Conservation (phyloP, 148 eudicot genomes). For the Nyssa sinensis region DNA sequence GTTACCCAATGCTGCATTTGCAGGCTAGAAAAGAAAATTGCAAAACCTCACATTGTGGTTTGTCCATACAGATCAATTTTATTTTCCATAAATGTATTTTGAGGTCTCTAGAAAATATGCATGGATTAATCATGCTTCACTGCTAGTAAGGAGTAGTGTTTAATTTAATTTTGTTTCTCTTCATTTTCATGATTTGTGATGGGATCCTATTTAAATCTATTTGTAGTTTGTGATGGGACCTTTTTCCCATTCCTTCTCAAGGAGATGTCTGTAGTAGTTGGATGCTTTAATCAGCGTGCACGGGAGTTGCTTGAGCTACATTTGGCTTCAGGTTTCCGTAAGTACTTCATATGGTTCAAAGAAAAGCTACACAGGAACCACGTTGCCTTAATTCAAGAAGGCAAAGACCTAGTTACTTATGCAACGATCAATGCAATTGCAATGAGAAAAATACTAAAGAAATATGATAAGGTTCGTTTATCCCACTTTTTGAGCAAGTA, state of each 20-base stretch:
- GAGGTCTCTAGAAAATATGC: too few species aligned
- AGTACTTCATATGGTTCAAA: slow-evolving; percentile 60
- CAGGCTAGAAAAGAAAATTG: not conserved
- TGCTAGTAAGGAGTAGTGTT: not conserved
- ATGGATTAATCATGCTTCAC: too few species aligned
- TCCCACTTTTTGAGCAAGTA: not conserved
- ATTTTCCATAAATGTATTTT: too few species aligned
- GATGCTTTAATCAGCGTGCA: slow-evolving; percentile 75
- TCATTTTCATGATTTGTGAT: slow-evolving; percentile 1
- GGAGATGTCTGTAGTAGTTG: slow-evolving; percentile 83
- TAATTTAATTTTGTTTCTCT: not conserved
- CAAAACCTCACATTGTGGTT: not conserved
- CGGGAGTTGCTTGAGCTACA: slow-evolving; percentile 76
- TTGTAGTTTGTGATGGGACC: slow-evolving; percentile 80
- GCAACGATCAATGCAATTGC: slow-evolving; percentile 85
- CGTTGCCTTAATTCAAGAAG: slow-evolving; percentile 58
- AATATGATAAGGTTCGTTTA: slow-evolving; percentile 78
- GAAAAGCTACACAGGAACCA: slow-evolving; percentile 57
- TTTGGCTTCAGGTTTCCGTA: slow-evolving; percentile 68
- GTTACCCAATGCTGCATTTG: not conserved
- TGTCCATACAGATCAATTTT: not conserved
- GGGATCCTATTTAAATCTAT: not conserved
- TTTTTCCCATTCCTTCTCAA: slow-evolving; percentile 83
- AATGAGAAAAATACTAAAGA: slow-evolving; percentile 84
- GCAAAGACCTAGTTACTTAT: slow-evolving; percentile 75